Conservation (phyloP, 495 filamentous ascomycete genomes). For the Penicillium fimorum region DNA sequence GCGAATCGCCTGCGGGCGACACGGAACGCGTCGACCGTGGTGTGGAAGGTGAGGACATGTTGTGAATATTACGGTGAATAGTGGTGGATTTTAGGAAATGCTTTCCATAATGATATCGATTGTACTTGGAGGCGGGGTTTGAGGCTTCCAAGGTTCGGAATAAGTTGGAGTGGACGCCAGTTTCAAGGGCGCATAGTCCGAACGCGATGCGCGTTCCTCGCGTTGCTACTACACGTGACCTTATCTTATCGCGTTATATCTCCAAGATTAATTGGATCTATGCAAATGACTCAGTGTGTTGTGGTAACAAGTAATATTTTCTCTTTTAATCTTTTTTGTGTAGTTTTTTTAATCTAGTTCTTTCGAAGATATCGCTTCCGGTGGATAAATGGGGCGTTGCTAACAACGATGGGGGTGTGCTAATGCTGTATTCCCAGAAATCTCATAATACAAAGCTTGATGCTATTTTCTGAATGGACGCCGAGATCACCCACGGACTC, state of each 20-base stretch:
- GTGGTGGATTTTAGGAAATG: not conserved
- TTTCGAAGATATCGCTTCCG: not conserved
- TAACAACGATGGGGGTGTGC: not conserved
- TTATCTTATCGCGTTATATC: conserved; percentile 20
- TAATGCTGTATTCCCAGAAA: conserved; percentile 18
- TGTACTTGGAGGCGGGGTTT: not conserved
- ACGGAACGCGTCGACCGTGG: conserved; percentile 44
- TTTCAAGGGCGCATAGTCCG: conserved; percentile 26
- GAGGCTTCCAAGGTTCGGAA: conserved; percentile 12
- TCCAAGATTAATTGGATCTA: not conserved
- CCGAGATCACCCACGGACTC: conserved; percentile 11
- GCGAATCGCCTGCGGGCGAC: conserved; percentile 34
- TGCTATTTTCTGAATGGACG: conserved; percentile 18
- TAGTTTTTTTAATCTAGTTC: not conserved
- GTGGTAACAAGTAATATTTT: not conserved
- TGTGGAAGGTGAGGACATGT: conserved; percentile 45
- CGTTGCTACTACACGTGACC: conserved; percentile 28
- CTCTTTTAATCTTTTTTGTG: not conserved
- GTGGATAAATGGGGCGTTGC: not conserved
- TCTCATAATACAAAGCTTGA: conserved; percentile 23
- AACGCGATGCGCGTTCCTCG: conserved; percentile 33
- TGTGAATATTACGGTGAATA: conserved; percentile 5
- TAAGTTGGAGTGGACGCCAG: not conserved
- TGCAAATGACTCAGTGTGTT: not conserved
- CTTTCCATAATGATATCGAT: conserved; percentile 15